Conservation (phyloP, 805 yeast genomes). For the Zygosaccharomyces pseudorouxii region DNA sequence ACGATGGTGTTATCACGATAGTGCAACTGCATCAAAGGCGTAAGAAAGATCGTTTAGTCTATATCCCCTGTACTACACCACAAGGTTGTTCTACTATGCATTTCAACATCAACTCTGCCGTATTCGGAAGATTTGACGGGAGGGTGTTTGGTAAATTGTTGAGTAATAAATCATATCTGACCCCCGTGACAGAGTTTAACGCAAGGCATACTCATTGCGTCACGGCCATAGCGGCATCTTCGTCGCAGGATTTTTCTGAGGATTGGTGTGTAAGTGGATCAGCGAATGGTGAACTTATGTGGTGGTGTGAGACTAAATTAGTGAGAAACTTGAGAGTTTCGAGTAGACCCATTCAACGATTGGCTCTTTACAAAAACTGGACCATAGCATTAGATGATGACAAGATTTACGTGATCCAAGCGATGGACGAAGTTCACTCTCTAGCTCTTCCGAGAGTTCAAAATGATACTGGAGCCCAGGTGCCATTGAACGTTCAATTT, state of each 20-base stretch:
- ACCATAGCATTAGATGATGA: slow-evolving; percentile 27
- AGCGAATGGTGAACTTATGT: slow-evolving; percentile 32
- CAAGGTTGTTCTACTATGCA: slow-evolving; percentile 37
- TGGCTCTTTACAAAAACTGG: slow-evolving; percentile 23
- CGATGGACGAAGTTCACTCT: slow-evolving; percentile 20
- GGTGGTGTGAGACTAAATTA: slow-evolving; percentile 34
- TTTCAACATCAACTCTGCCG: slow-evolving; percentile 33
- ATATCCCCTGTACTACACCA: slow-evolving; percentile 37
- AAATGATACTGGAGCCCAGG: slow-evolving; percentile 6
- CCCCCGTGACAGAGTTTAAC: slow-evolving; percentile 33
- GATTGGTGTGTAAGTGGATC: slow-evolving; percentile 34
- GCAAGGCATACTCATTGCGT: slow-evolving; percentile 28
- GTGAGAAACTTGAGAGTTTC: slow-evolving; percentile 18
- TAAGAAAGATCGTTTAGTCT: slow-evolving; percentile 29
- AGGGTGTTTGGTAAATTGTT: slow-evolving; percentile 34
- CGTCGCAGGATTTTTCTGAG: slow-evolving; percentile 22
- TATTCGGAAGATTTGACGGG: slow-evolving; percentile 37
- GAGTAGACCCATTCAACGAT: slow-evolving; percentile 20
- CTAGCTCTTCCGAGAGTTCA: slow-evolving; percentile 17
- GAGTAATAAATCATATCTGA: slow-evolving; percentile 32
- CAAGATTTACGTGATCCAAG: slow-evolving; percentile 23
- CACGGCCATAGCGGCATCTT: slow-evolving; percentile 30
- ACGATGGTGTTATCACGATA: slow-evolving; percentile 35
- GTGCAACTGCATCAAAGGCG: slow-evolving; percentile 29
- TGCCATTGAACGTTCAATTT: slow-evolving; percentile 18